A percentile compares a stretch with the other conserved stretches of the same genome.
Evolutionary conservation across 2,329 filamentous ascomycete genomes (phyloP).

Genomic region (Cladophialophora psammophila): DNA sequence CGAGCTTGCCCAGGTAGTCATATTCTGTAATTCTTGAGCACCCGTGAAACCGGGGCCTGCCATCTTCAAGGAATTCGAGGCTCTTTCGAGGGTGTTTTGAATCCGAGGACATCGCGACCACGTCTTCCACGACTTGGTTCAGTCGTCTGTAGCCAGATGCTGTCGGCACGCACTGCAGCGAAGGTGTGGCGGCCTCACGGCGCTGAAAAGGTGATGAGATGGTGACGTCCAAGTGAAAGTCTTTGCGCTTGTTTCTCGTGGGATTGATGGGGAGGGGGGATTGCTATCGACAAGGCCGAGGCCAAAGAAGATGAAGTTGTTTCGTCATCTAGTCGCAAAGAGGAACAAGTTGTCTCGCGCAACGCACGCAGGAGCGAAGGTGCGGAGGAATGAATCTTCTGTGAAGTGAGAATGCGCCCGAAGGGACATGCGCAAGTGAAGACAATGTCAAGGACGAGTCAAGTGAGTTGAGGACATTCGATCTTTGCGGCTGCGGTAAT

Average conservation of each 20-base stretch:
- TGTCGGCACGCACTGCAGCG: not conserved
- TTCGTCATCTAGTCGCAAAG: slow-evolving; percentile 27
- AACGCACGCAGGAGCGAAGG: not conserved
- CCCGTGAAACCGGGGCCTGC: slow-evolving; percentile 72
- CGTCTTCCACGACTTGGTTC: not conserved
- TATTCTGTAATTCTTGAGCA: slow-evolving; percentile 68
- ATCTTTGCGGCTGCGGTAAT: not conserved
- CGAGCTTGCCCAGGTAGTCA: slow-evolving; percentile 63
- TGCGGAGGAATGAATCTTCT: not conserved
- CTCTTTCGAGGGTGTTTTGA: slow-evolving; percentile 35
- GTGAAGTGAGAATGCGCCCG: not conserved
- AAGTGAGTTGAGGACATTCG: not conserved
- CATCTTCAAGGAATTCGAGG: slow-evolving; percentile 56
- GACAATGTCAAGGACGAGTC: not conserved
- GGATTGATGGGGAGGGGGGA: not conserved
- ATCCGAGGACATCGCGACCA: slow-evolving; percentile 26
- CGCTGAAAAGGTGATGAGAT: not conserved
- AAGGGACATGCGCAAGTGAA: not conserved
- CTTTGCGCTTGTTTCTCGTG: slow-evolving; percentile 7
- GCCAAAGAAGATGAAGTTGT: slow-evolving; percentile 18
- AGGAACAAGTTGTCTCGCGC: not conserved
- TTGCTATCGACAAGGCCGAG: slow-evolving; percentile 32
- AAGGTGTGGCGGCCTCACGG: slow-evolving; percentile 5
- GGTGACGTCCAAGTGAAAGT: not conserved
- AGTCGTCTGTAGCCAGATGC: not conserved